Base-by-base conservation (phyloP, 768 basidiomycete species). In the Termitomyces bulborhizus region DNA sequence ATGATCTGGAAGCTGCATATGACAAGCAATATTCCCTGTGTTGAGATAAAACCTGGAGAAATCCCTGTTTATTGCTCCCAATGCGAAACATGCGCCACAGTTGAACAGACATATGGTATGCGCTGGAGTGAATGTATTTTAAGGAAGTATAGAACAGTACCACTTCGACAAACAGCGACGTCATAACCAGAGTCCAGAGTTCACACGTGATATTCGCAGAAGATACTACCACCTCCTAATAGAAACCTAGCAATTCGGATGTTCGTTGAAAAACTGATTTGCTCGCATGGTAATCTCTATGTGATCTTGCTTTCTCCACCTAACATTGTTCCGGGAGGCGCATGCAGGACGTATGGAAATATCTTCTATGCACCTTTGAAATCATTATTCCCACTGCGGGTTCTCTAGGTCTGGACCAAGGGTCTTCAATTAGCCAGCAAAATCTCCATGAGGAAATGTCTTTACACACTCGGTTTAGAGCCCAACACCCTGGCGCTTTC, bases 301-400 rank as follows among this genome's bases (percentile, higher is more conserved):
- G 34, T 5, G 42, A 4, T 32, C 31, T 24, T 18, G 21, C 51
- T 53, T n/a, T 47, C 47, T 24, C 42, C 21, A 4, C 24, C 26
- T 15, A 13, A 43, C 12, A 26, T 26, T 8, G 34, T 26, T 7
- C 56, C 54, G 16, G 43, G 43, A 13, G 48, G 13, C n/a, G 12
- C 15, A 12, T 39, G 44, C 6, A 48, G 59, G 21, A 62, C 18
- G 43, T 48, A 46, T 18, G 60, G 58, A 36, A 65, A 66, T 37
- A 69, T 59, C 69, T 54, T 34, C 65, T 60, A 46, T 68, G 66
- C 56, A 69, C 69, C 6, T 36, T 63, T 68, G 34, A 71, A 68
- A 29, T 57, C 59, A 16, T 70, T 51, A 27, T 56, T 66, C 6
- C 70, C 70, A 36, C n/a, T n/a, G n/a, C n/a, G n/a, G n/a, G n/a